Base-by-base conservation (phyloP, 306 rosid species). In the Lotus japonicus region DNA sequence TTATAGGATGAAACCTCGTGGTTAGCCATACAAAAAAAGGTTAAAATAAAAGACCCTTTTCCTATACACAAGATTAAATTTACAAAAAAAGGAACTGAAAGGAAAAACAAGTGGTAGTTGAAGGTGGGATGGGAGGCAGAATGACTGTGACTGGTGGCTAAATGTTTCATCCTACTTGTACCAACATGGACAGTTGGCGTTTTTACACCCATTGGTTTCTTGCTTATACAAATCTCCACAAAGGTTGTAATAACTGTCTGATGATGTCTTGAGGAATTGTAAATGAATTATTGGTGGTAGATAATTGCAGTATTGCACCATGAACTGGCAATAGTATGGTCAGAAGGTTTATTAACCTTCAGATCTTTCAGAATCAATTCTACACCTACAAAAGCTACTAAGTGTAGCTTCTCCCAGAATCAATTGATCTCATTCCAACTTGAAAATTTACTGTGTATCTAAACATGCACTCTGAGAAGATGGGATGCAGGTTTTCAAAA, bases 101-200 rank as follows among this genome's bases (percentile, higher is more conserved):
- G 59, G 8, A 13, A 35, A 66, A 62, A 59, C 33, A 72, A 28
- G 70, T 42, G 52, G 74, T 11, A n/a, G 59, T 42, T 63, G 62
- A 57, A 28, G 70, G 26, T 44, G 68, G 55, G 68, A 44, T 71
- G 51, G 39, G 63, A 57, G 58, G 14, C 58, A 66, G 72, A 72
- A 66, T 66, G 70, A 19, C 49, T 42, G 28, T 63, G 73, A 78
- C 64, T 50, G 58, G 38, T 45, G 53, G 58, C 5, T 43, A 5
- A 42, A 39, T 73, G 76, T 48, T 73, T 39, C 13, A 66, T 78
- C 77, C 23, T 58, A 66, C 41, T 72, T 43, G 64, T 59, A 60
- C 75, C 71, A 79, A 66, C 50, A 31, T 52, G 3, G 43, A 36
- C 43, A 53, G 9, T 60, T 67, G 51, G 7, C 5, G 1, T 14